A percentile compares a stretch with the other conserved stretches of the same genome.
These are phyloP conservation scores for Fusarium sarcochroum DNA, from an alignment of 2,329 filamentous ascomycete species.

Conservation along the genomic window DNA sequence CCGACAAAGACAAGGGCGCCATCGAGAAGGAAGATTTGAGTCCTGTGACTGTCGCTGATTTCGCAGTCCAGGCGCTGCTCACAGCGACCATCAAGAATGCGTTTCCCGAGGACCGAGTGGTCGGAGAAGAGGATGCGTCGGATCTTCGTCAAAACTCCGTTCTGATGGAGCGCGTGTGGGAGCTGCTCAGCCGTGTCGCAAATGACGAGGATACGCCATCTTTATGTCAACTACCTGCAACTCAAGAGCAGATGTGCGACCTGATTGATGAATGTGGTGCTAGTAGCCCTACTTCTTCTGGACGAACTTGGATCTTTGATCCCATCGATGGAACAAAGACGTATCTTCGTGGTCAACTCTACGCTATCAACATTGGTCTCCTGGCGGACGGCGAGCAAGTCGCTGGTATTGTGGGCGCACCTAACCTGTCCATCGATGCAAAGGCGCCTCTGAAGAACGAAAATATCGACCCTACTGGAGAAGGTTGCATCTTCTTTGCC, in stretches of 20 bases:
- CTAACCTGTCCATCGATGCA: constrained; percentile 60
- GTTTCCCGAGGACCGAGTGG: constrained; percentile 66
- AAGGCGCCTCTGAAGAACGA: constrained; percentile 59
- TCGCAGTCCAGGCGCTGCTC: constrained; percentile 70
- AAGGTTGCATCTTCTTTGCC: constrained; percentile 66
- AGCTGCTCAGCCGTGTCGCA: constrained; percentile 55
- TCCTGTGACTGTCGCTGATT: constrained; percentile 72
- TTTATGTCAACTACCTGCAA: constrained; percentile 54
- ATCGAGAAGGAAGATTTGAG: constrained; percentile 69
- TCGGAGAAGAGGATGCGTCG: constrained; percentile 69
- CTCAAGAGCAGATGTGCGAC: constrained; percentile 63
- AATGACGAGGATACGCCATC: constrained; percentile 46
- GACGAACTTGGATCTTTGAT: constrained; percentile 71
- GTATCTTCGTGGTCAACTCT: constrained; percentile 67
- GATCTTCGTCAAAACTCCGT: constrained; percentile 60
- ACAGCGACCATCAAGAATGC: constrained; percentile 63
- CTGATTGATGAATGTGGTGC: constrained; percentile 67
- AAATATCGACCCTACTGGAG: constrained; percentile 58
- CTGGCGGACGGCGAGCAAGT: constrained; percentile 65
- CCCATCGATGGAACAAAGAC: constrained; percentile 73
- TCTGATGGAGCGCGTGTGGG: constrained; percentile 64
- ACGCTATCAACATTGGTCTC: constrained; percentile 70
- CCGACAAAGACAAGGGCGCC: constrained; percentile 63
- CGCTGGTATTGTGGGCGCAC: constrained; percentile 64
- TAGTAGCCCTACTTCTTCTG: constrained; percentile 54